Conservation (phyloP, 148 eudicot species). For the Dysphania ambrosioides region DNA sequence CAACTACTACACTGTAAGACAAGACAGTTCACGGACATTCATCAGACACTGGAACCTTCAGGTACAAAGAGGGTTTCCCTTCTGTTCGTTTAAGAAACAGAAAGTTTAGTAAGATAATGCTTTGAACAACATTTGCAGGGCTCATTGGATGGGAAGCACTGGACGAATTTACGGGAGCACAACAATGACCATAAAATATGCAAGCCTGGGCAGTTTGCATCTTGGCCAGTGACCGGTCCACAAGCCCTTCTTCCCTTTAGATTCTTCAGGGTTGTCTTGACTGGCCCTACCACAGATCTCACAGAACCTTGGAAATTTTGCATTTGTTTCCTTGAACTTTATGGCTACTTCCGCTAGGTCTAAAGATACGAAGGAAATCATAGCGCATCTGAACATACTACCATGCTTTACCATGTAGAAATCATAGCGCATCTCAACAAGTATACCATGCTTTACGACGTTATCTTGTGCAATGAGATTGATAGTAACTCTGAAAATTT, state of each 20-base stretch:
- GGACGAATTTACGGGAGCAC: constrained; percentile 77
- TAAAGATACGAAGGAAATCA: not conserved
- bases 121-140: constrained; percentile 45
- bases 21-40: constrained; percentile 82
- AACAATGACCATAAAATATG: constrained; percentile 72
- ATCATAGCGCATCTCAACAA: not conserved
- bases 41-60: constrained; percentile 77
- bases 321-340: constrained; percentile 87
- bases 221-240: constrained; percentile 68
- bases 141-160: constrained; percentile 71
- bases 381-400: not conserved
- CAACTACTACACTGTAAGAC: constrained; percentile 86
- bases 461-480: constrained; percentile 1
- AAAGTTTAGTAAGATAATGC: not conserved
- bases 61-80: constrained; percentile 33
- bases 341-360: constrained; percentile 65
- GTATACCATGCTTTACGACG: not conserved
- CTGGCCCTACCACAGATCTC: constrained; percentile 66
- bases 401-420: not conserved
- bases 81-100: not conserved
- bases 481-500: not conserved
- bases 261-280: constrained; percentile 64
- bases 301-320: constrained; percentile 72
- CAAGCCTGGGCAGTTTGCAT: constrained; percentile 89
- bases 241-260: constrained; percentile 79